Evolutionary conservation across 2,329 filamentous ascomycete genomes (phyloP).

Genomic region (Ceratocystis variospora): DNA sequence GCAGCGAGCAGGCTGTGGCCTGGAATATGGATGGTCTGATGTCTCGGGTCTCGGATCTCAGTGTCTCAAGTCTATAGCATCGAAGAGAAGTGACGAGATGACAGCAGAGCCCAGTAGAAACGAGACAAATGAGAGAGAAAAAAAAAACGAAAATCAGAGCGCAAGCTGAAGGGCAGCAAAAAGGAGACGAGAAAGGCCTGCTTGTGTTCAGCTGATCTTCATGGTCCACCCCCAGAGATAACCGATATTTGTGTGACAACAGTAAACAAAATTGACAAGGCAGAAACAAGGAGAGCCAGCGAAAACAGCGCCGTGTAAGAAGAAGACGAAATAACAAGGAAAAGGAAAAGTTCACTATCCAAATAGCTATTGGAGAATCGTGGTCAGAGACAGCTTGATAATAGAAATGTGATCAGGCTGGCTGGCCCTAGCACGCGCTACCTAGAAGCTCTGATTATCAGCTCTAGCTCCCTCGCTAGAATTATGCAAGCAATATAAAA

Average conservation of each 20-base stretch:
- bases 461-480: too few species aligned
- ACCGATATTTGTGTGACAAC: background rate
- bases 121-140: background rate
- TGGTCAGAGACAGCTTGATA: too few species aligned
- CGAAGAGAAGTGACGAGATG: background rate
- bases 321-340: background rate
- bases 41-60: slow-evolving; percentile 1
- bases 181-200: too few species aligned
- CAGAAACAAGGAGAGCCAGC: background rate
- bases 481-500: too few species aligned
- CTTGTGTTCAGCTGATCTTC: background rate
- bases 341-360: background rate
- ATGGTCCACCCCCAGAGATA: background rate
- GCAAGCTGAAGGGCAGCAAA: background rate
- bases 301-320: background rate
- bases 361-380: too few species aligned
- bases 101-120: background rate
- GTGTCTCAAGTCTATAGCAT: background rate
- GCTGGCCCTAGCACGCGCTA: too few species aligned
- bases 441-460: too few species aligned
- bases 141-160: background rate
- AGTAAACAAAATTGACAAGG: background rate
- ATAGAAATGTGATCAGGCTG: too few species aligned
- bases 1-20: background rate
- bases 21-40: background rate